phyloP scores from a whole-genome alignment of 2,329 filamentous ascomycete species.

The Fusarium sp. region DNA sequence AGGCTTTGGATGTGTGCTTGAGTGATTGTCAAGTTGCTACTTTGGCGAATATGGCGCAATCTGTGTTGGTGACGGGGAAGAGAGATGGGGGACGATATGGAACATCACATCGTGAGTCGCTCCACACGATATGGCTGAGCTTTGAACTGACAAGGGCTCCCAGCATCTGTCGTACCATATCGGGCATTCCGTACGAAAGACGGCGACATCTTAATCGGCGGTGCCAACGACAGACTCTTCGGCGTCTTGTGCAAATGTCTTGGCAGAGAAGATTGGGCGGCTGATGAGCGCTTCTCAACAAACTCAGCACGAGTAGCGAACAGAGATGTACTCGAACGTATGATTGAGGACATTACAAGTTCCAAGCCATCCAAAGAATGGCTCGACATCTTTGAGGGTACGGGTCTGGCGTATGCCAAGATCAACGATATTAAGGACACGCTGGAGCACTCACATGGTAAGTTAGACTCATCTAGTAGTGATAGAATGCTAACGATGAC shows the following conservation, averaged over 20 bases:
- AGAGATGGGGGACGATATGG: conserved; percentile 91
- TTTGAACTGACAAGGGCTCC: rapidly evolving
- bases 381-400: conserved; percentile 84
- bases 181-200: conserved; percentile 79
- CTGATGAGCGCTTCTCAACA: conserved; percentile 64
- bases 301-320: conserved; percentile 73
- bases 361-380: conserved; percentile 86
- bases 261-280: conserved; percentile 65
- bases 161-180: conserved; percentile 96
- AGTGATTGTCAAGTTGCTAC: conserved; percentile 97
- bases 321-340: conserved; percentile 76
- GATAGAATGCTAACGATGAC: rapidly evolving
- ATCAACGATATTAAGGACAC: conserved; percentile 91
- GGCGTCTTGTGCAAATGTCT: conserved; percentile 69
- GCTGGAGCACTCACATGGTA: conserved; percentile 83
- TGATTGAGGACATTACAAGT: conserved; percentile 79
- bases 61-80: conserved; percentile 84
- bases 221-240: conserved; percentile 75
- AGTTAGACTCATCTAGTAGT: conserved; percentile 22
- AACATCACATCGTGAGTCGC: conserved; percentile 81
- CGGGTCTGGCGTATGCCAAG: conserved; percentile 87
- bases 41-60: conserved; percentile 90
- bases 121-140: rapidly evolving
- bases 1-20: conserved; percentile 89
- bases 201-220: conserved; percentile 73